Evolutionary conservation across 2,329 filamentous ascomycete species (phyloP), one percentile per base, ranked within the genome.

Genomic region (Aspergillus glaucus): DNA sequence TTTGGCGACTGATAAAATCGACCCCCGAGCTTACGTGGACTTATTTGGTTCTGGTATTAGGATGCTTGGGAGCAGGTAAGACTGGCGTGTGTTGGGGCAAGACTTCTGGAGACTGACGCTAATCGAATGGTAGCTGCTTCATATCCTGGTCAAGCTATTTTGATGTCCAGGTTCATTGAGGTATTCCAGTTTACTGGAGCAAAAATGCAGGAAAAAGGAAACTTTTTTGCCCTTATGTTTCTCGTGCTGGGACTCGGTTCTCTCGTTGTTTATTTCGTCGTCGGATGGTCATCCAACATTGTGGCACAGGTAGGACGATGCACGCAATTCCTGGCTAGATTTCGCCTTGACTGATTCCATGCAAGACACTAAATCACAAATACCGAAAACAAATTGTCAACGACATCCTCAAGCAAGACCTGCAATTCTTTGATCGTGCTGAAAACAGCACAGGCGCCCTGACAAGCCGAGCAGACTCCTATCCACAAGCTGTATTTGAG

Each of bases 111-210:
- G n/a, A n/a, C n/a, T n/a, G n/a, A n/a, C n/a, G n/a, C n/a, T n/a
- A n/a, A n/a, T n/a, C n/a, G n/a, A n/a, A n/a, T n/a, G n/a, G n/a
- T n/a, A n/a, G n/a, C n/a, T n/a, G n/a, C n/a, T n/a, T n/a, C 80
- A 1, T 84, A 79, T 60, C 77, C 78, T 15, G 79, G 73, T 1
- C 75, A 77, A 43, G 80, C 78, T 15, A 66, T 82, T 5, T 77
- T 85, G 37, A 83, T 85, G 50, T 81, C 81, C 42, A 76, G 80
- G 59, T 79, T 78, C 1, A 74, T 85, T 42, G 77, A 78, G n/a
- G 74, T 66, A 36, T 66, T 85, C 34, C 80, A 74, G 49, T 74
- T 77, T 1, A 84, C 80, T 63, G 72, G 77, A 34, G 66, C n/a
- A n/a, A n/a, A n/a, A n/a, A n/a, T n/a, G n/a, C n/a, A 69, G 10